Conservation (phyloP, 441 rosid species). For the Raphanus hybrid region DNA sequence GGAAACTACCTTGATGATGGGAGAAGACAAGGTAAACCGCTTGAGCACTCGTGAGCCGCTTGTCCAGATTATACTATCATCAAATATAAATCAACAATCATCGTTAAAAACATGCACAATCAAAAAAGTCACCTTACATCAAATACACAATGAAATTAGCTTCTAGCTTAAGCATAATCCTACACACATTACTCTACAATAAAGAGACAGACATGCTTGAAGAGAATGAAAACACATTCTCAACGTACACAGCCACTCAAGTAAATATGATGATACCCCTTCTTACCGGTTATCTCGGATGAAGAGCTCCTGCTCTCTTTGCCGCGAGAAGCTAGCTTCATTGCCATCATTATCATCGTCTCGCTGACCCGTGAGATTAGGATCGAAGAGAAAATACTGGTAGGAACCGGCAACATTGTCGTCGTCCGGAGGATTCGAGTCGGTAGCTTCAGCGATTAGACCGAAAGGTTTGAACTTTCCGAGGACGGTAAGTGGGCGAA, state of each 20-base stretch:
- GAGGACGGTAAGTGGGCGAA: slow-evolving; percentile 73
- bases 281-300: slow-evolving; percentile 70
- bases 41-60: slow-evolving; percentile 79
- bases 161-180: slow-evolving; percentile 17
- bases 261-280: too few relatives aligned
- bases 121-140: too few relatives aligned
- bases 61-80: slow-evolving; percentile 80
- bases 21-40: slow-evolving; percentile 79
- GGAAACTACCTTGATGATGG: slow-evolving; percentile 64
- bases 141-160: not conserved
- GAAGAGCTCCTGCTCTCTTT: slow-evolving; percentile 88
- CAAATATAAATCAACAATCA: too few relatives aligned
- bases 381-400: slow-evolving; percentile 85
- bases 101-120: too few relatives aligned
- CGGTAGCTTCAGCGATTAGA: slow-evolving; percentile 84
- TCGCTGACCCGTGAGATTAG: slow-evolving; percentile 59
- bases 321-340: slow-evolving; percentile 46
- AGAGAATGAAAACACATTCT: not conserved
- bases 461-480: slow-evolving; percentile 98
- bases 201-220: slow-evolving; percentile 7
- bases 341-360: slow-evolving; percentile 41
- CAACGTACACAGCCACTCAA: too few relatives aligned
- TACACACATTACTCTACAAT: not conserved
- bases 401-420: slow-evolving; percentile 49
- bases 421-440: slow-evolving; percentile 59